phyloP scores from a whole-genome alignment of 1,284 basidiomycete species.

The Ustilago loliicola region DNA sequence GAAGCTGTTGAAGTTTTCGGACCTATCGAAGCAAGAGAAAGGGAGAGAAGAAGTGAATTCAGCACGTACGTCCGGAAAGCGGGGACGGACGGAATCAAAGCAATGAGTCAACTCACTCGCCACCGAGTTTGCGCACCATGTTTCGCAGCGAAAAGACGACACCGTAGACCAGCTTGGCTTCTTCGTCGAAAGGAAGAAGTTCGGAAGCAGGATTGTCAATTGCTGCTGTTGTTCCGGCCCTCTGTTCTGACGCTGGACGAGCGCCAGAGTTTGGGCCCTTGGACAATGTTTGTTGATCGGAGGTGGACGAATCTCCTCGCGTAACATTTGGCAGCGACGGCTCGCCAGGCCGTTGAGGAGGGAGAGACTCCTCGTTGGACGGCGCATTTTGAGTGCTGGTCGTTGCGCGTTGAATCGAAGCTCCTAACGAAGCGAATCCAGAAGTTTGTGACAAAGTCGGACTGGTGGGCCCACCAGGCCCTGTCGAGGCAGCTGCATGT shows the following conservation, averaged over 20 bases:
- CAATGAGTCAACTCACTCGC: conserved; percentile 40
- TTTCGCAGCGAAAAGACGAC: conserved; percentile 91
- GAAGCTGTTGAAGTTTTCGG: conserved; percentile 89
- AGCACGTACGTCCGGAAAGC: not conserved
- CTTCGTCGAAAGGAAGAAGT: conserved; percentile 86
- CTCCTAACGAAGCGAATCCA: conserved; percentile 53
- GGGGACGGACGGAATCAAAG: not conserved
- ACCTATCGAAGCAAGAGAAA: conserved; percentile 19
- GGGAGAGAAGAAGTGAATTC: not conserved
- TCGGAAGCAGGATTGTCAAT: conserved; percentile 28
- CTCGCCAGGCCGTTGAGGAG: conserved; percentile 32
- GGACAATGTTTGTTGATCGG: not conserved
- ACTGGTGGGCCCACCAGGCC: conserved; percentile 19
- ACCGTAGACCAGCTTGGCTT: conserved; percentile 96
- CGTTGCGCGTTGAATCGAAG: conserved; percentile 57
- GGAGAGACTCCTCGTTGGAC: conserved; percentile 16
- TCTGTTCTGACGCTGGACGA: conserved; percentile 10
- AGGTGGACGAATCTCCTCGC: conserved; percentile 8
- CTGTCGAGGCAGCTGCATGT: conserved; percentile 32
- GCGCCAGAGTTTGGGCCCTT: not conserved
- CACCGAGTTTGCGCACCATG: conserved; percentile 88
- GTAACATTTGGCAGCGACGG: conserved; percentile 52
- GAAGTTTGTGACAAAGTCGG: conserved; percentile 46
- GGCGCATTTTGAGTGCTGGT: conserved; percentile 15
- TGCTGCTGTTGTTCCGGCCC: conserved; percentile 7